A percentile compares a stretch with the other conserved stretches of the same genome.
phyloP scores from a whole-genome alignment of 228 moss, liverwort and hornwort genomes.

The Sphagnum fallax region DNA sequence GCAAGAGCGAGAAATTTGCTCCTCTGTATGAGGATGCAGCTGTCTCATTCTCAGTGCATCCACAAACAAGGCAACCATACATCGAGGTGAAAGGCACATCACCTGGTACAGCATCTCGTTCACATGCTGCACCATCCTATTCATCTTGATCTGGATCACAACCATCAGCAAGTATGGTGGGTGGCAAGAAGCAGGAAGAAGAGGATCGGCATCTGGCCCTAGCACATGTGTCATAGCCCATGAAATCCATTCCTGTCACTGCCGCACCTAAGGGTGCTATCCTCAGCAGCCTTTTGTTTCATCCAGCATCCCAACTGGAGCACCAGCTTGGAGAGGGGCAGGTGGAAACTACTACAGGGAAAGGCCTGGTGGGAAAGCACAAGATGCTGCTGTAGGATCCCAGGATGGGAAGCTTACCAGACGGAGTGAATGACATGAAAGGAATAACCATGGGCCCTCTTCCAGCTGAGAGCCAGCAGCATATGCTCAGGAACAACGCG shows the following conservation, averaged over 20 bases:
- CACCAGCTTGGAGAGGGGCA: conserved; percentile 67
- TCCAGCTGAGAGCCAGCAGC: conserved; percentile 27
- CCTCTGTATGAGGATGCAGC: conserved; percentile 86
- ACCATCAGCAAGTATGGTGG: conserved; percentile 49
- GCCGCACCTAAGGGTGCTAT: conserved; percentile 67
- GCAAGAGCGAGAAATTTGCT: conserved; percentile 98
- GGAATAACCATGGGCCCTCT: conserved; percentile 26
- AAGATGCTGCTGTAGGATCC: conserved; percentile 31
- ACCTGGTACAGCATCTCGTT: conserved; percentile 51
- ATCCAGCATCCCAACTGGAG: conserved; percentile 49
- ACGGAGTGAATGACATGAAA: conserved; percentile 36
- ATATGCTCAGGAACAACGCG: conserved; percentile 34
- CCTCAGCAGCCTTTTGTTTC: conserved; percentile 62
- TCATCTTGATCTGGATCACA: conserved; percentile 91
- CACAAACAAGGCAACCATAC: conserved; percentile 62
- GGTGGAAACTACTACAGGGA: conserved; percentile 72
- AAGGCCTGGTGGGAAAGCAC: conserved; percentile 32
- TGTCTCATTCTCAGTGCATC: conserved; percentile 83
- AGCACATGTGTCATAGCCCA: conserved; percentile 56
- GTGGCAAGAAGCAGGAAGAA: conserved; percentile 92
- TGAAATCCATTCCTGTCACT: conserved; percentile 72
- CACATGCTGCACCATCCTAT: conserved; percentile 54
- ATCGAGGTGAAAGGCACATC: conserved; percentile 84
- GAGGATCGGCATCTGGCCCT: conserved; percentile 72
- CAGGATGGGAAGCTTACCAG: conserved; percentile 30